Evolutionary conservation across 257 asterid species (phyloP), one percentile per base, ranked within the genome.

Genomic region (Gardenia jasminoides): DNA sequence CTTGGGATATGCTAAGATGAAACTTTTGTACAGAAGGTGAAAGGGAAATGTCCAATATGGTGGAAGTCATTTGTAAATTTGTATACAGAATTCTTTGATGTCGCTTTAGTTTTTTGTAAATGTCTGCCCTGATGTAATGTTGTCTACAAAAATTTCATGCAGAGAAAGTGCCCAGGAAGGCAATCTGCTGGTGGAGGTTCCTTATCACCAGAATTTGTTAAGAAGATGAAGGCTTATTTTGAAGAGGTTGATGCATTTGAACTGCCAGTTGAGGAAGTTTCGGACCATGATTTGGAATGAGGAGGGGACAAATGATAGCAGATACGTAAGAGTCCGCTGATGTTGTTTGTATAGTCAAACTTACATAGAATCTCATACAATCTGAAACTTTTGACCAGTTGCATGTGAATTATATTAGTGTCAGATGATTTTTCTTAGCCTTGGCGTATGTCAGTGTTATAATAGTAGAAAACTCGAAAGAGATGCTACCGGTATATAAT

Each of bases 201-300:
- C 67, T 74, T 85, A 86, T 90, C 94, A 41, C 72, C n/a, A 69
- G 96, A 92, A 54, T 89, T 83, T 84, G 78, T 91, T 52, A 81
- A 83, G 78, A 84, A 89, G 83, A 90, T 87, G 86, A 90, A 70
- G 70, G 92, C 91, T 62, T 91, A 93, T 84, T 93, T 78, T 83
- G 85, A 89, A 67, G 97, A 90, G 80, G 76, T 93, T 80, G 98
- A 93, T 88, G 93, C 87, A 15, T 88, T 87, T 84, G 95, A 92
- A 79, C 85, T 93, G 71, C 83, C 75, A 39, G 97, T 77, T 81
- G 98, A 93, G 90, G 98, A 93, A 77, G 88, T 75, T 44, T 85
- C 89, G 20, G 61, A 50, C 66, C 79, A 81, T 59, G 92, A 90
- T 80, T 75, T 84, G 76, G 91, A 88, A 13, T 88, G 88, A 81